Percentiles rank a stretch among this genome's conserved stretches.
These are phyloP conservation scores for Komagataella phaffii DNA, from an alignment of 805 yeast species.

Conservation along the genomic window DNA sequence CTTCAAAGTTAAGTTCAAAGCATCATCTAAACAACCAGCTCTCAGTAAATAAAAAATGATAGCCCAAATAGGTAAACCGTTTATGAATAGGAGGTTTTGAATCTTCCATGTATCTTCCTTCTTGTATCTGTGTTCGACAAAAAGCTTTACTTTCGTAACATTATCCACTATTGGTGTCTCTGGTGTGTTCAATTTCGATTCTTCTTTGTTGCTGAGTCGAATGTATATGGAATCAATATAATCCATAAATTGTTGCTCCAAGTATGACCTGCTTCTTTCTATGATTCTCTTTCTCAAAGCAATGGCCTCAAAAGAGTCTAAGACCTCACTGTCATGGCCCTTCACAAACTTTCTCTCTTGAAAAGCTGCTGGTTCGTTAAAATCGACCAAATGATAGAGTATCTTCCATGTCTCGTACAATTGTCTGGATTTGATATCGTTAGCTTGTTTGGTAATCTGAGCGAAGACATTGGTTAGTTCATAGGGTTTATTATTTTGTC, in stretches of 20 bases:
- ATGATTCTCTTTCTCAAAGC: conserved; percentile 32
- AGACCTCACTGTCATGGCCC: conserved; percentile 13
- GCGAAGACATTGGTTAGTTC: conserved; percentile 49
- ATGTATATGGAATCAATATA: conserved; percentile 55
- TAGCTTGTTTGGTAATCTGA: conserved; percentile 41
- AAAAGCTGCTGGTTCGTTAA: conserved; percentile 20
- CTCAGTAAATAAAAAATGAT: conserved; percentile 72
- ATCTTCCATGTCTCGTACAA: conserved; percentile 65
- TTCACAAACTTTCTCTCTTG: conserved; percentile 20
- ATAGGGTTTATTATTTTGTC: conserved; percentile 38
- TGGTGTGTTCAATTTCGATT: conserved; percentile 17
- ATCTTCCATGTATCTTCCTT: conserved; percentile 28
- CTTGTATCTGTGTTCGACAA: conserved; percentile 32
- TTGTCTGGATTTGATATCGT: conserved; percentile 49
- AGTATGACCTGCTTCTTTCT: conserved; percentile 38
- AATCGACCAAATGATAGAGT: conserved; percentile 30
- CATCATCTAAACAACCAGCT: conserved; percentile 73
- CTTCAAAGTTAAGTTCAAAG: conserved; percentile 49
- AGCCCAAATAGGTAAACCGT: conserved; percentile 93
- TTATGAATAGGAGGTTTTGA: conserved; percentile 48
- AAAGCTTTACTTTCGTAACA: conserved; percentile 55
- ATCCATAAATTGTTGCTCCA: conserved; percentile 69
- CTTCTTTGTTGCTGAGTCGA: conserved; percentile 15
- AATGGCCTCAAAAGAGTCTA: conserved; percentile 15
- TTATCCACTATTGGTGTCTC: conserved; percentile 41